These are phyloP conservation scores for Colletotrichum viniferum DNA, from an alignment of 2,329 filamentous ascomycete genomes.

Conservation along the genomic window DNA sequence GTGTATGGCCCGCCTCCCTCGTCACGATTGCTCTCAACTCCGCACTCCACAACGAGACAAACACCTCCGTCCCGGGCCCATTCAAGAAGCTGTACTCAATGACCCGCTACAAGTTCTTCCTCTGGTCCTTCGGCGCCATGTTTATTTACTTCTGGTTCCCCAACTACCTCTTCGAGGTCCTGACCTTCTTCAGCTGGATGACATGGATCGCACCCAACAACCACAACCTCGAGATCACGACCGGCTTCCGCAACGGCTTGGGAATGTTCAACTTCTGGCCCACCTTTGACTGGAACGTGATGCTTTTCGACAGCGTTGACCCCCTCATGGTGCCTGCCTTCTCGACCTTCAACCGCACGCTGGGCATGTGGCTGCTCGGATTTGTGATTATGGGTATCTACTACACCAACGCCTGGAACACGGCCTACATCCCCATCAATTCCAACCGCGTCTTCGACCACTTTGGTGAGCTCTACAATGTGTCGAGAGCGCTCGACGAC, in stretches of 20 bases:
- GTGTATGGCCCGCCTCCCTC: slow-evolving; percentile 58
- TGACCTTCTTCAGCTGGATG: slow-evolving; percentile 56
- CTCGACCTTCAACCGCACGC: slow-evolving; percentile 37
- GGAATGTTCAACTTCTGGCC: slow-evolving; percentile 48
- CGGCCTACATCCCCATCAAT: slow-evolving; percentile 44
- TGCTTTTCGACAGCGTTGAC: slow-evolving; percentile 31
- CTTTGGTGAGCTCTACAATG: slow-evolving; percentile 41
- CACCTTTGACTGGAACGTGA: slow-evolving; percentile 49
- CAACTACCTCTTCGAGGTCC: slow-evolving; percentile 51
- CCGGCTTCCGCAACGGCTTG: slow-evolving; percentile 40
- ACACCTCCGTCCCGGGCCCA: slow-evolving; percentile 43
- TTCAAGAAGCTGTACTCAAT: slow-evolving; percentile 43
- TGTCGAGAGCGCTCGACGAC: slow-evolving; percentile 36
- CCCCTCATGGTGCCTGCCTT: slow-evolving; percentile 36
- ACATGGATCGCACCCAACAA: slow-evolving; percentile 56
- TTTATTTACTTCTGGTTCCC: slow-evolving; percentile 62
- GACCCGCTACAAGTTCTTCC: slow-evolving; percentile 53
- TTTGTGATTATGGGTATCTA: slow-evolving; percentile 34
- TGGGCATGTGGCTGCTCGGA: slow-evolving; percentile 32
- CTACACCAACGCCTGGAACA: slow-evolving; percentile 38
- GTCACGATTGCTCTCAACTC: slow-evolving; percentile 54
- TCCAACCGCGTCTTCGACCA: slow-evolving; percentile 44
- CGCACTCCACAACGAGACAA: slow-evolving; percentile 50
- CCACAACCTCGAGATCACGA: slow-evolving; percentile 37
- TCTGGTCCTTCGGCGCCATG: slow-evolving; percentile 47